Evolutionary conservation across 345 rosid genomes (phyloP).

Genomic region (Eucalyptus marginata): DNA sequence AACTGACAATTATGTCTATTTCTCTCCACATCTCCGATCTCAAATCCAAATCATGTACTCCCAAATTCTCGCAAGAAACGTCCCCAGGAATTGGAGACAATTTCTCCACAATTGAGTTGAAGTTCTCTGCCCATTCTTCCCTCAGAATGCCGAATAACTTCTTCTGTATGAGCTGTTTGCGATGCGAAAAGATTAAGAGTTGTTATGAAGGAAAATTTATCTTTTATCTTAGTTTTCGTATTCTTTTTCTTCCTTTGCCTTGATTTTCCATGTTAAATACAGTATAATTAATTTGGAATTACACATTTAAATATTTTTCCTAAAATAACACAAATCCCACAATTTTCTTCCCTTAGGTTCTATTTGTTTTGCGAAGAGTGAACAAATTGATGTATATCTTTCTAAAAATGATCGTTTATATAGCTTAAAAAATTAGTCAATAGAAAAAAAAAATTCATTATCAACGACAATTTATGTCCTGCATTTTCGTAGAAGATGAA

Average conservation of each 20-base stretch:
- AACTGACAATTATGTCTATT: constrained; percentile 17
- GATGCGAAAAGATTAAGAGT: not conserved
- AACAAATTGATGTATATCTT: too few relatives aligned
- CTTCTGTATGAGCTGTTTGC: not conserved
- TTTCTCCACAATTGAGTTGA: not conserved
- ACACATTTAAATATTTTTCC: not conserved
- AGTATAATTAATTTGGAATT: not conserved
- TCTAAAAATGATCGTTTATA: not conserved
- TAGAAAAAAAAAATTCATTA: not conserved
- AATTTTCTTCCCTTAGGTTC: not conserved
- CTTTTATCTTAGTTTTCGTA: not conserved
- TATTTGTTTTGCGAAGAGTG: too few relatives aligned
- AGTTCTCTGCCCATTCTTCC: not conserved
- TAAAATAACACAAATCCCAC: not conserved
- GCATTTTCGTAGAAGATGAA: not conserved
- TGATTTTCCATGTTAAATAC: not conserved
- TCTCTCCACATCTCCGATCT: constrained; percentile 11
- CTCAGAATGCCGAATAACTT: constrained; percentile 1
- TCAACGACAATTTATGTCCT: not conserved
- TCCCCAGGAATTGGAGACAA: constrained; percentile 14
- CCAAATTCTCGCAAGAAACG: constrained; percentile 5
- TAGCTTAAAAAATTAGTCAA: too few relatives aligned
- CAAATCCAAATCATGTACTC: constrained; percentile 2
- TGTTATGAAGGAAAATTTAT: not conserved
- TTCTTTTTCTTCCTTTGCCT: not conserved